Base-by-base conservation (phyloP, 768 basidiomycete species). In the Nevesoporus exiguus region DNA sequence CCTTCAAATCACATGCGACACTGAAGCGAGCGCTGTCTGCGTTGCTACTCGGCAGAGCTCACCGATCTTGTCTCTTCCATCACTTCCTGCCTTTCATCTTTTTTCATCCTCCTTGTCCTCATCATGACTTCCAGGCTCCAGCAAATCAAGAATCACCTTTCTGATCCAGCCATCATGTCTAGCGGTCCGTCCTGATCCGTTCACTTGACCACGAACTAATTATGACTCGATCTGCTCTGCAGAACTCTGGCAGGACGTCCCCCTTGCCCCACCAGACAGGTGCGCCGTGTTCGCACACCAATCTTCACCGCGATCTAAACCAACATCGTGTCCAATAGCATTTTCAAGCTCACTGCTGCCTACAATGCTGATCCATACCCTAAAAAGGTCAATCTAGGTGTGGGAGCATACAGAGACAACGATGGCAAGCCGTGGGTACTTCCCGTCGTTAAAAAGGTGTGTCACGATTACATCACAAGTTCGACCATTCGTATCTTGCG, bases 331-430 rank as follows among this genome's bases (percentile, higher is more conserved):
- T 2, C 11, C 50, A 44, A 53, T 61, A 93, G 91, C 73, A 93
- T 93, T 66, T 93, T 93, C 82, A 85, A 91, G 75, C 80, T 97
- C 59, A 93, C 92, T 0, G 88, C 91, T 19, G 84, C 90, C 2
- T 96, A 85, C 83, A 93, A 94, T 70, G 82, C 80, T 27, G 91
- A 97, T 69, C 66, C 80, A 3, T 81, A 77, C 68, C 77, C 81
- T 14, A 72, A 85, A 57, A 97, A 97, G 77, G 78, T 95, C 72
- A 96, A 96, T 70, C 79, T 97, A 22, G 93, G 93, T 36, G 93
- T 94, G 42, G 94, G 93, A 42, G 94, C 93, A 8, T 97, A 97
- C 70, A 81, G 93, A 61, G 94, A 95, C 65, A 81, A 93, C 62
- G 70, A 90, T 63, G 83, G 79, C 71, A 95, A 89, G 73, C 88